A percentile compares a stretch with the other conserved stretches of the same genome.
Evolutionary conservation across 2,329 filamentous ascomycete species (phyloP).

Genomic region (Pseudofabraea citricarpa): DNA sequence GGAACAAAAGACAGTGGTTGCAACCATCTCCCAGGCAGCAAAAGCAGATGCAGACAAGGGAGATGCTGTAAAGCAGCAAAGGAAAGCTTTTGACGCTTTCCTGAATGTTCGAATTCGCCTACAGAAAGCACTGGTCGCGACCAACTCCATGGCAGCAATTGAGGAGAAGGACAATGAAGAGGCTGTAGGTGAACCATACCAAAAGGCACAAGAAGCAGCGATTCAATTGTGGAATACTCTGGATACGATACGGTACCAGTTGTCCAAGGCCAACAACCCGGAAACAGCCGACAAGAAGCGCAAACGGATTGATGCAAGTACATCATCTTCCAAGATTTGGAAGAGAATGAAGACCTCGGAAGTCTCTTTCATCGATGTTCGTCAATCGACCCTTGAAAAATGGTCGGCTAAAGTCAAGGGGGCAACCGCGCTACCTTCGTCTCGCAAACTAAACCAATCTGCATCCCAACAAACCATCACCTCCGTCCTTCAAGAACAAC

Average conservation of each 20-base stretch:
- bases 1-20: constrained; percentile 61
- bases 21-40: constrained; percentile 56
- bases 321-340: constrained; percentile 66
- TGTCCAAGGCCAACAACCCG: constrained; percentile 44
- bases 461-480: constrained; percentile 56
- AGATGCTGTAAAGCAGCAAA: constrained; percentile 77
- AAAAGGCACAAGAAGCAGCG: constrained; percentile 79
- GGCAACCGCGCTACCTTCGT: constrained; percentile 49
- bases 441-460: constrained; percentile 50
- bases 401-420: constrained; percentile 80
- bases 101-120: constrained; percentile 88
- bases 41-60: constrained; percentile 82
- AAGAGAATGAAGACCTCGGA: constrained; percentile 65
- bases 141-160: constrained; percentile 63
- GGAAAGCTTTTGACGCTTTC: constrained; percentile 79
- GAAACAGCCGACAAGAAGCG: constrained; percentile 52
- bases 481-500: constrained; percentile 64
- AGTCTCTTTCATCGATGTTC: constrained; percentile 48
- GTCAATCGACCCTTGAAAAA: constrained; percentile 74
- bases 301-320: constrained; percentile 51
- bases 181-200: constrained; percentile 46
- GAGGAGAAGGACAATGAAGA: constrained; percentile 37
- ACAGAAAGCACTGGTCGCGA: constrained; percentile 81
- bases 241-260: constrained; percentile 60
- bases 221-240: constrained; percentile 81